These are phyloP conservation scores for Colletotrichum orbiculare DNA, from an alignment of 2,329 filamentous ascomycete species.

Conservation along the genomic window DNA sequence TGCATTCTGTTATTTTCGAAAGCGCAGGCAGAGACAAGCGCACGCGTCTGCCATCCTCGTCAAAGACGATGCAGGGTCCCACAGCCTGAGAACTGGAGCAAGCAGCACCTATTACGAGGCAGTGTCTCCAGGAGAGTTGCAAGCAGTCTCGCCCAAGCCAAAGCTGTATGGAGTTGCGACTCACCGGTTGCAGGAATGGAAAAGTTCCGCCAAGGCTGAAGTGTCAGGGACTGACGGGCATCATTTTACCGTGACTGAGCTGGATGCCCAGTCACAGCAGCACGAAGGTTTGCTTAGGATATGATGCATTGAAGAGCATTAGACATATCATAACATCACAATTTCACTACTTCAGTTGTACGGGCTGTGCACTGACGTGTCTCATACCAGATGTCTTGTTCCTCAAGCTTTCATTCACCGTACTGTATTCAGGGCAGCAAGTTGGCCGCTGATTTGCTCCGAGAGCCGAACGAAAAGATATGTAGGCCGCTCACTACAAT, in stretches of 20 bases:
- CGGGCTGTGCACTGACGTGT: no score
- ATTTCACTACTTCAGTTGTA: no score
- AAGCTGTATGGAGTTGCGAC: not conserved
- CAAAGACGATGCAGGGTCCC: not conserved
- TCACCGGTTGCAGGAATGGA: constrained; percentile 1
- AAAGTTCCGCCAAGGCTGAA: not conserved
- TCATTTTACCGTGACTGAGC: constrained; percentile 18
- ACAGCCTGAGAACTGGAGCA: not conserved
- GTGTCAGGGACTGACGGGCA: not conserved
- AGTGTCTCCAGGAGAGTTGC: constrained; percentile 3
- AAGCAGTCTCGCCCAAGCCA: not conserved
- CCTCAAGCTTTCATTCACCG: no score
- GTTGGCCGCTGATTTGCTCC: no score
- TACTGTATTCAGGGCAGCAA: no score
- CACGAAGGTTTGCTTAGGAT: not conserved
- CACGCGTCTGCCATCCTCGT: not conserved
- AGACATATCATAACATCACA: no score
- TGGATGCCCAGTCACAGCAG: constrained; percentile 6
- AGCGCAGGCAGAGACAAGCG: not conserved
- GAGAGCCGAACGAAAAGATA: no score
- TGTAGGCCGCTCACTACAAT: no score
- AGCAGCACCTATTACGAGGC: not conserved
- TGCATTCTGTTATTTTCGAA: constrained; percentile 7
- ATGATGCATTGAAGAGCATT: not conserved
- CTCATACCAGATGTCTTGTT: no score